These are phyloP conservation scores for Domatiomyces globalis DNA, from an alignment of 2,329 filamentous ascomycete genomes.

Conservation along the genomic window DNA sequence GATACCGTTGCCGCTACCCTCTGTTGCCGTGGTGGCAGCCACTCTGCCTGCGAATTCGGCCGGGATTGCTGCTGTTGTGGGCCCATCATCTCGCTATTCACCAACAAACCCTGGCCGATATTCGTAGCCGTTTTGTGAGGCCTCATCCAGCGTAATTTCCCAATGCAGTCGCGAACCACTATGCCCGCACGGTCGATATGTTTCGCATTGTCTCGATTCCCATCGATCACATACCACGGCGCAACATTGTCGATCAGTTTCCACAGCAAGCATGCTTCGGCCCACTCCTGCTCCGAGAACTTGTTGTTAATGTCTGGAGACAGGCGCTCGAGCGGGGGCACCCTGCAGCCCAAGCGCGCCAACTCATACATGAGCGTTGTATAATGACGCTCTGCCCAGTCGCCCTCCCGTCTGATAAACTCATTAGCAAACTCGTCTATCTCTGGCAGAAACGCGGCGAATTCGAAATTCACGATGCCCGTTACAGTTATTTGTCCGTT, in stretches of 20 bases:
- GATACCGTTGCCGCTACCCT: neutral
- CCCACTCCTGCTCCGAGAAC: slow-evolving; percentile 8
- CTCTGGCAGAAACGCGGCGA: slow-evolving; percentile 20
- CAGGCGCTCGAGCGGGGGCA: slow-evolving; percentile 5
- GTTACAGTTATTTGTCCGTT: slow-evolving; percentile 9
- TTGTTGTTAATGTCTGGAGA: slow-evolving; percentile 2
- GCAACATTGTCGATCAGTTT: slow-evolving; percentile 11
- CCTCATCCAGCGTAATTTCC: neutral
- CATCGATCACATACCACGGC: slow-evolving; percentile 12
- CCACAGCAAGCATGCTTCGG: slow-evolving; percentile 8
- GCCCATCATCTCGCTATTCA: neutral
- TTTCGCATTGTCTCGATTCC: neutral
- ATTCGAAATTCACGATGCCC: slow-evolving; percentile 23
- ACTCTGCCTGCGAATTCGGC: neutral
- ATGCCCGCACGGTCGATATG: neutral
- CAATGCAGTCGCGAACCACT: neutral
- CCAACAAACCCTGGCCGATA: neutral
- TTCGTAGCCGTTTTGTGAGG: neutral
- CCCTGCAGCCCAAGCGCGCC: slow-evolving; percentile 1
- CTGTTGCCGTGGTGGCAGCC: neutral
- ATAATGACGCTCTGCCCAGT: slow-evolving; percentile 9
- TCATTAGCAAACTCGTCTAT: slow-evolving; percentile 20
- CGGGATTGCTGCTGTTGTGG: neutral
- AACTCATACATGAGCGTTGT: slow-evolving; percentile 7
- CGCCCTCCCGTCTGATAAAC: slow-evolving; percentile 9